Evolutionary conservation across 768 basidiomycete genomes (phyloP), one percentile per base, ranked within the genome.

Genomic region (Serendipita sp.): DNA sequence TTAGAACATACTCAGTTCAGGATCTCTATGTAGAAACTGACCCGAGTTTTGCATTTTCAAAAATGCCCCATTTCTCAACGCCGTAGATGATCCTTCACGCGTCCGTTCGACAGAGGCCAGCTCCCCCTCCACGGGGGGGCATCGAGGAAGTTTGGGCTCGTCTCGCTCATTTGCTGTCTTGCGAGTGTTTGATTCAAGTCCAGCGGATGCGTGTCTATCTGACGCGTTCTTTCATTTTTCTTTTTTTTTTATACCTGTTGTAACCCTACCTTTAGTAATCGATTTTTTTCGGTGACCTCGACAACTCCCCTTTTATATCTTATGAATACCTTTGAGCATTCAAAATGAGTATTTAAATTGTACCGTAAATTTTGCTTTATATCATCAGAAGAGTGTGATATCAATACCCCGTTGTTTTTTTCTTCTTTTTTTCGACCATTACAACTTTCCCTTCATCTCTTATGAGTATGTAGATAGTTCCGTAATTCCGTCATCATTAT

Each of bases 1-100:
- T 58, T 58, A 58, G 53, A 58, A 58, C 53, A 58, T 58, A 58
- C 53, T 58, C 53, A 58, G 53, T 58, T 58, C 53, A 58, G 53
- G 53, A 58, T 58, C 53, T 58, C 53, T 58, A 58, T 58, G 53
- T 58, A 58, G 53, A 58, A 58, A 58, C 53, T 58, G 53, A 58
- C 53, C 3, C 53, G 53, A 58, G 53, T 58, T 31, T 58, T 31
- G 53, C 53, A 58, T 58, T 58, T 58, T 24, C 33, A 22, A 58
- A 58, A 58, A 58, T 58, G 53, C 53, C 53, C 53, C 53, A 58
- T 34, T 30, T 58, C 33, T 58, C 53, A 58, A 58, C 53, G 53
- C 53, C 53, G 53, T 58, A 58, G 53, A 58, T 58, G 53, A 58
- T 58, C 31, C 53, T 58, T 58, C 53, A 31, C 30, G 53, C 53